A percentile compares a stretch with the other conserved stretches of the same genome.
phyloP scores from a whole-genome alignment of 768 basidiomycete genomes.

The Udeniomyces megalosporus region DNA sequence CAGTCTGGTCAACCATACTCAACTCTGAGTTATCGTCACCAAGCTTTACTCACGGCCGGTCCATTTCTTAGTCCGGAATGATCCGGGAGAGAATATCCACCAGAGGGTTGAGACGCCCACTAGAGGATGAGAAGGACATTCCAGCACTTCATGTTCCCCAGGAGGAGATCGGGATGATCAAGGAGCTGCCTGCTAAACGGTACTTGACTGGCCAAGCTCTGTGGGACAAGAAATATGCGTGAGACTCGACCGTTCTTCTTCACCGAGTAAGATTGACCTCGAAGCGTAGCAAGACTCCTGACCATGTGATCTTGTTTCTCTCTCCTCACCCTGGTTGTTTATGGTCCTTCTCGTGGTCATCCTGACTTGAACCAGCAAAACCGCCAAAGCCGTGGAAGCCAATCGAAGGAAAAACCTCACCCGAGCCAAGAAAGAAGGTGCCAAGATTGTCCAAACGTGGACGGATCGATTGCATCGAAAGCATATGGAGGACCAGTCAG shows the following conservation, averaged over 20 bases:
- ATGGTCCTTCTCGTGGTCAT: neutral
- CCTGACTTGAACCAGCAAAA: constrained; percentile 19
- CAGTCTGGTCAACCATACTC: neutral
- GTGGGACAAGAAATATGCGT: constrained; percentile 26
- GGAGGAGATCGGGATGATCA: constrained; percentile 54
- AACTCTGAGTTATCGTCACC: neutral
- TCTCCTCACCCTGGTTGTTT: neutral
- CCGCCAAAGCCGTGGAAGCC: constrained; percentile 46
- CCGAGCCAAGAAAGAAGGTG: constrained; percentile 46
- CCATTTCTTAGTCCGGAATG: constrained; percentile 41
- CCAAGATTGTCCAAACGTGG: constrained; percentile 40
- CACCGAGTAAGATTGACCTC: too few species aligned
- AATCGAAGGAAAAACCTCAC: constrained; percentile 49
- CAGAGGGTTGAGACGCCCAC: constrained; percentile 58
- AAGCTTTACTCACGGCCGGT: neutral
- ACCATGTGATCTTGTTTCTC: too few species aligned
- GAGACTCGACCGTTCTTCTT: constrained; percentile 12
- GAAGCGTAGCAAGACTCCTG: too few species aligned
- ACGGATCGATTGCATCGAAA: constrained; percentile 30
- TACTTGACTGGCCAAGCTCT: constrained; percentile 40
- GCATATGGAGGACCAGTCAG: constrained; percentile 19
- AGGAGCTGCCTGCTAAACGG: constrained; percentile 53
- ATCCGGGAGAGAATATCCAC: constrained; percentile 81
- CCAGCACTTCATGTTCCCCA: constrained; percentile 47
- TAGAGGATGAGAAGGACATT: constrained; percentile 57